Evolutionary conservation across 78 protist species (phyloP), one percentile per base, ranked within the genome.

Genomic region (Emiliania huxleyi): DNA sequence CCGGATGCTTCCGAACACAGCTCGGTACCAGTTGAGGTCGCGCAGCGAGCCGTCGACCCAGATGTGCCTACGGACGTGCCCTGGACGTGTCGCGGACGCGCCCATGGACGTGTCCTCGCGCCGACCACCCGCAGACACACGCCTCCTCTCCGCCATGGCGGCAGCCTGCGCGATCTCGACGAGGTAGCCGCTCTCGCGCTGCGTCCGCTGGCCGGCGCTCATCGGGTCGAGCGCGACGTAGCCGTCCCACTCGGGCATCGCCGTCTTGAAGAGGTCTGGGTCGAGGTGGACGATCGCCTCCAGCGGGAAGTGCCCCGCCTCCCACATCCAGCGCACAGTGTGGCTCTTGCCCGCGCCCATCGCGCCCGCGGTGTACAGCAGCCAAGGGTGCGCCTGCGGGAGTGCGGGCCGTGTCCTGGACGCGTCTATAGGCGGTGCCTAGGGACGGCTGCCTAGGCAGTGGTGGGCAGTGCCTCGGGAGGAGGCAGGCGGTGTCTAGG

Each of bases 311-410:
- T 23, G 5, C 42, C 88, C 88, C 42, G 37, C 4, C 52, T 44
- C 46, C 33, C 35, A 45, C 93, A 91, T 77, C 85, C 88, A 77
- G n/a, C 37, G 2, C 33, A 91, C 15, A 12, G 12, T 2, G 38
- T 77, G 93, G 43, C 69, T 42, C 90, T 91, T 91, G 45, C 93
- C 93, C 23, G 90, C 85, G 33, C 93, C 93, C 93, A 91, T 91
- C 29, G 88, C 90, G 18, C 93, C 93, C 11, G 93, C 93, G 4
- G 93, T 91, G 90, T 33, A 91, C 29, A 91, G 25, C 48, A 91
- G 4, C 93, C 93, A 91, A 1, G 93, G 93, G 19, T n/a, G 52
- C 55, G 40, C 19, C n/a, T n/a, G n/a, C n/a, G n/a, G n/a, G n/a
- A n/a, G n/a, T n/a, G n/a, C n/a, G n/a, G n/a, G n/a, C n/a, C n/a